Base-by-base conservation (phyloP, 805 yeast species). In the Osmozyma mogii region DNA sequence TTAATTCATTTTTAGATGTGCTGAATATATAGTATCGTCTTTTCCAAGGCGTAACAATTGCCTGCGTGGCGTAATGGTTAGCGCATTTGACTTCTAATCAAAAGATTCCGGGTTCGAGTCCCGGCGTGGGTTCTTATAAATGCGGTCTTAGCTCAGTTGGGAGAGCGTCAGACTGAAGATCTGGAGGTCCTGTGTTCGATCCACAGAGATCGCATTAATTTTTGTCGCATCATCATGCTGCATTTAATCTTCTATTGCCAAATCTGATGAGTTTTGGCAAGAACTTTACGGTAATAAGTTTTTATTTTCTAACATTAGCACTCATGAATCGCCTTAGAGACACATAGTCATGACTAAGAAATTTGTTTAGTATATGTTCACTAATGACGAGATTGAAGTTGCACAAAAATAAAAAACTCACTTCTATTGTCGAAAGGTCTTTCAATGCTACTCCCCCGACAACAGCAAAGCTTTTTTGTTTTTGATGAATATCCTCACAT, bases 321-420 rank as follows among this genome's bases (percentile, higher is more conserved):
- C 28, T 31, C 27, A 40, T 36, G 35, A 56, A 59, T 13, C 36
- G 41, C 25, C 58, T 44, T 33, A 63, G 48, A 6, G 52, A 51
- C 11, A 49, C 41, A 34, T 57, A 58, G 22, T 51, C 56, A 17
- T 53, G 52, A 6, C 43, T 40, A 34, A 63, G 47, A 32, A 53
- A 61, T 23, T 55, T 46, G 34, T 50, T 42, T 30, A 65, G 40
- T 11, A 50, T 41, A 20, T 41, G 39, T 37, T 52, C 51, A 33
- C 67, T 67, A 6, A 68, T 65, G 25, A 60, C 62, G 32, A 75
- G 49, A 27, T 69, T 65, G 45, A 71, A 74, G 43, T 71, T 67
- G 28, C 68, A 36, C 26, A 72, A 43, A 40, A 67, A 69, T 33
- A 75, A 47, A 22, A 73, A 52, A 1, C 74, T 64, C 13, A 72